Evolutionary conservation across 352 stramenopile genomes (phyloP).

Genomic region (Phytophthora megakarya): DNA sequence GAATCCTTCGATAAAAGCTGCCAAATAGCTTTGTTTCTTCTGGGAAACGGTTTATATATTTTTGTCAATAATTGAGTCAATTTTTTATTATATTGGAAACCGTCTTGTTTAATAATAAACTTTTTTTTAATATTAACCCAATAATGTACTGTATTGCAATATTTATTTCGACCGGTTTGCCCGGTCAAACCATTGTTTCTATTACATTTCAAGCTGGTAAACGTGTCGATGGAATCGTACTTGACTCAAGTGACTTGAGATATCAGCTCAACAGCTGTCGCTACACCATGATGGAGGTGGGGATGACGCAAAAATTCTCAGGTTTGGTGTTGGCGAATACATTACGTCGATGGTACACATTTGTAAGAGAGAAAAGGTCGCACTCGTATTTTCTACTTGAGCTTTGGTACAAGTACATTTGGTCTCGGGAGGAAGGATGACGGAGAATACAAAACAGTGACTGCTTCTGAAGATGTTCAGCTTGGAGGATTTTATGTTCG

Average conservation of each 20-base stretch:
- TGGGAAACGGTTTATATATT: too few species aligned
- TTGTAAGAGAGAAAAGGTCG: constrained; percentile 4
- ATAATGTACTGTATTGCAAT: too few species aligned
- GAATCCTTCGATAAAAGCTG: too few species aligned
- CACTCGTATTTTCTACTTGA: constrained; percentile 20
- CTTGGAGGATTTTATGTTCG: constrained; percentile 15
- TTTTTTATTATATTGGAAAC: too few species aligned
- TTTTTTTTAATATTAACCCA: too few species aligned
- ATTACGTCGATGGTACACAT: constrained; percentile 19
- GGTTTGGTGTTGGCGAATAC: constrained; percentile 5
- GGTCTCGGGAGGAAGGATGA: constrained; percentile 10
- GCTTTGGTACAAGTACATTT: constrained; percentile 15
- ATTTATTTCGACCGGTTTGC: too few species aligned
- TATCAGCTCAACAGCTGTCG: not conserved
- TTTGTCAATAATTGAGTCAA: too few species aligned
- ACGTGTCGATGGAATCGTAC: constrained; percentile 9
- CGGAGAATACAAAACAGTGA: constrained; percentile 8
- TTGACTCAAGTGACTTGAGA: too few species aligned
- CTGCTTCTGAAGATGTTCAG: constrained; percentile 10
- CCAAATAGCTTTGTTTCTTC: too few species aligned
- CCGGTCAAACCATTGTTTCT: constrained; percentile 15
- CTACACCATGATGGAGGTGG: constrained; percentile 8
- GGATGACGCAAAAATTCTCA: constrained; percentile 8
- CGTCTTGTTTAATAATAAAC: too few species aligned
- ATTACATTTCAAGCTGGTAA: constrained; percentile 19